Conservation (phyloP, 2,329 filamentous ascomycete species). For the Polytolypa hystricis region DNA sequence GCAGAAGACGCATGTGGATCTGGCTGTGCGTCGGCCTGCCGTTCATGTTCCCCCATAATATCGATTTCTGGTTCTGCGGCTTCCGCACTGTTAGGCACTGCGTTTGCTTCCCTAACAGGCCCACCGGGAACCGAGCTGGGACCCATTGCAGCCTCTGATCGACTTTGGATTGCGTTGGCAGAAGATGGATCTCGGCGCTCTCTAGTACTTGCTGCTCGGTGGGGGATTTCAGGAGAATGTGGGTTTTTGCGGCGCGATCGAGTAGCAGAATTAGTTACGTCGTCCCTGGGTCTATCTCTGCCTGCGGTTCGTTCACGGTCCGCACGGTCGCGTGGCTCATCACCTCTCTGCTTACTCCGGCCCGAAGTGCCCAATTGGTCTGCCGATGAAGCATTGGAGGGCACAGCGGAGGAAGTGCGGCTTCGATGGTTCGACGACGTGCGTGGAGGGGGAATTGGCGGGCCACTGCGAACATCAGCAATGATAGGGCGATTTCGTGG, state of each 20-base stretch:
- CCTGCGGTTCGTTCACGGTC: conserved; percentile 26
- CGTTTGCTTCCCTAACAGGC: conserved; percentile 63
- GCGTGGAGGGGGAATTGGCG: conserved; percentile 65
- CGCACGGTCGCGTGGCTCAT: conserved; percentile 20
- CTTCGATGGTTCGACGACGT: conserved; percentile 63
- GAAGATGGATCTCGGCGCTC: conserved; percentile 28
- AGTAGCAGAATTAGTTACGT: conserved; percentile 24
- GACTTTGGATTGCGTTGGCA: conserved; percentile 21
- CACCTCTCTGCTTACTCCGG: conserved; percentile 29
- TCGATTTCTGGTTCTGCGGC: conserved; percentile 67
- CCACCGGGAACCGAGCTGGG: conserved; percentile 47
- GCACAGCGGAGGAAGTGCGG: conserved; percentile 21
- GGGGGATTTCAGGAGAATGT: conserved; percentile 36
- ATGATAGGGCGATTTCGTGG: conserved; percentile 19
- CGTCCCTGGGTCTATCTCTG: conserved; percentile 33
- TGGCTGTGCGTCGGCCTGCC: conserved; percentile 49
- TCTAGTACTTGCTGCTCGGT: conserved; percentile 31
- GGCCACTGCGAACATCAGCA: conserved; percentile 44
- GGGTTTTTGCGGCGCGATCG: conserved; percentile 38
- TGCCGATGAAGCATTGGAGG: conserved; percentile 24
- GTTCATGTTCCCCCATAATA: conserved; percentile 58
- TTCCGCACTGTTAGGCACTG: conserved; percentile 66
- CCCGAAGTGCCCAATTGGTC: conserved; percentile 32
- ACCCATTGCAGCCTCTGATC: conserved; percentile 37
- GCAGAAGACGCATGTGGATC: conserved; percentile 36